Base-by-base conservation (phyloP, 805 yeast species). In the Jamesozyma hellenica region DNA sequence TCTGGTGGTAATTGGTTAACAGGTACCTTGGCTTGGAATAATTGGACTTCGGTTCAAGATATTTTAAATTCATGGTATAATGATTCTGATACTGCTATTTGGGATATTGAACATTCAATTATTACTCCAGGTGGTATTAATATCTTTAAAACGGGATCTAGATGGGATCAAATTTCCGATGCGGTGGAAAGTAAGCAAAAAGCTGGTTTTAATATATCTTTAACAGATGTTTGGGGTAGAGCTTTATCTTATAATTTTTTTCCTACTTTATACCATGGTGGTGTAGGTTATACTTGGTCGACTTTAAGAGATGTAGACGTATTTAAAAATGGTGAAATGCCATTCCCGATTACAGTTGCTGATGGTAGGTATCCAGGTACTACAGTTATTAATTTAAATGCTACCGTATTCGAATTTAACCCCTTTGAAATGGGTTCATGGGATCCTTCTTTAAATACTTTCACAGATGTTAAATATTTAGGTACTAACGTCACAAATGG, bases 1-100 rank as follows among this genome's bases (percentile, higher is more conserved):
- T 79, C 88, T 13, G 95, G 95, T 26, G 95, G 95, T 21, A 72
- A 82, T 12, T 85, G 94, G 94, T 65, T 83, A 36, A 66, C 84
- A 21, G 80, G 84, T 1, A 71, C 88, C 9, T 59, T 85, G 25
- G 75, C 73, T 0, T 66, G 72, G 53, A 82, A 85, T 56, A 77
- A 79, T 53, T 86, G 82, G 78, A 75, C 87, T 9, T 66, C 82
- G 11, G 75, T 84, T 18, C 79, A 77, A 47, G 75, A 67, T 2
- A 72, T 84, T 29, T 61, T 74, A 23, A 68, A 66, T 36, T 39
- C 42, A n/a, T 42, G 46, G 32, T 34, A 38, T 18, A 33, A 38
- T 29, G 52, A 59, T 34, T 35, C 46, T 3, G 67, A 68, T 35
- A 54, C 61, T 18, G 68, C 70, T 0, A 69, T 82, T 40, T 85